phyloP scores from a whole-genome alignment of 257 asterid species.

The Petrea volubilis region DNA sequence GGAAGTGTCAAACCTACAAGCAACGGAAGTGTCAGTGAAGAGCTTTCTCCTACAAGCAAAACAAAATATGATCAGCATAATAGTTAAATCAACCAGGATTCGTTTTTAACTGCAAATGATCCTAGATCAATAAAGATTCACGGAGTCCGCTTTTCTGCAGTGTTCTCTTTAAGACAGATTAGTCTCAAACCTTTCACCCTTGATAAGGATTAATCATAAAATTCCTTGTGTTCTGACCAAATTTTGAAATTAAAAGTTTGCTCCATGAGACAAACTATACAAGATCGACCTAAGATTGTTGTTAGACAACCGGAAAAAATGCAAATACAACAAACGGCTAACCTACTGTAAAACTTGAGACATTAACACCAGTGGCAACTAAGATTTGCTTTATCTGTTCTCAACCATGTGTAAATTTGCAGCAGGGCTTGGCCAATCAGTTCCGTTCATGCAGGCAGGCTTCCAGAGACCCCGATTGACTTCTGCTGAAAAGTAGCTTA shows the following conservation, averaged over 20 bases:
- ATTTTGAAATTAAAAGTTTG: conserved; percentile 1
- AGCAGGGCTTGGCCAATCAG: conserved; percentile 99
- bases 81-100: no score
- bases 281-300: no score
- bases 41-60: no score
- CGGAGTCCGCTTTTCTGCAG: neutral
- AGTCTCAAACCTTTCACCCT: neutral
- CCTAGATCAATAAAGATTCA: neutral
- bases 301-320: no score
- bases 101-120: neutral
- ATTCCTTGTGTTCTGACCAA: neutral
- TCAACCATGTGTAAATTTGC: conserved; percentile 78
- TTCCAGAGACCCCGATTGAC: conserved; percentile 97
- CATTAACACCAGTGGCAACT: conserved; percentile 91
- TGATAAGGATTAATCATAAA: neutral
- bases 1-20: conserved; percentile 81
- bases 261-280: conserved; percentile 10
- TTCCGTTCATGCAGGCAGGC: conserved; percentile 96
- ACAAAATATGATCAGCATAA: no score
- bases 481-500: conserved; percentile 93
- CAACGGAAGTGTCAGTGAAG: no score
- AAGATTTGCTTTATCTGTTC: conserved; percentile 80
- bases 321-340: conserved; percentile 23
- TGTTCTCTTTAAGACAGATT: neutral
- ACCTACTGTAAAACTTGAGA: conserved; percentile 80